Evolutionary conservation across 2,329 filamentous ascomycete genomes (phyloP).

Genomic region (Chaetomiaceae sp.): DNA sequence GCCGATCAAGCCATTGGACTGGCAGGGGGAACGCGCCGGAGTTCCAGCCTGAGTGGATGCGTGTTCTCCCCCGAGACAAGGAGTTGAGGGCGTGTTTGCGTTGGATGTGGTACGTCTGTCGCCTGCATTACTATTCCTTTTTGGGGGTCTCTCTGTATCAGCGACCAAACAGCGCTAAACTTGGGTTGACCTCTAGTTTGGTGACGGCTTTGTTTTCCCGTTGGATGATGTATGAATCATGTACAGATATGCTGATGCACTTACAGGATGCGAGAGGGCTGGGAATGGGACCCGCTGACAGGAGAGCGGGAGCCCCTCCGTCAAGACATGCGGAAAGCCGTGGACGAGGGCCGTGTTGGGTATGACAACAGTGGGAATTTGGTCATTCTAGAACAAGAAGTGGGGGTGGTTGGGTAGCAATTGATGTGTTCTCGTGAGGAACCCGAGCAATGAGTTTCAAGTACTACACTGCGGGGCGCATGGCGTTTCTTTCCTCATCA

Average conservation of each 20-base stretch:
- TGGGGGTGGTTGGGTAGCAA: neutral
- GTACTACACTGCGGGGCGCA: too few species aligned
- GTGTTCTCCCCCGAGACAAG: conserved; percentile 77
- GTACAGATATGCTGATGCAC: neutral
- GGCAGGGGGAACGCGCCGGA: conserved; percentile 47
- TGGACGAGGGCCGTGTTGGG: conserved; percentile 53
- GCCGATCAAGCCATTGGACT: conserved; percentile 61
- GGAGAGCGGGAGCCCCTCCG: conserved; percentile 56
- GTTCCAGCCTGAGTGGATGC: conserved; percentile 88
- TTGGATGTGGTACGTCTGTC: conserved; percentile 65
- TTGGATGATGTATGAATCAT: neutral
- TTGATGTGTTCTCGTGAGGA: neutral
- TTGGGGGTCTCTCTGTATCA: neutral
- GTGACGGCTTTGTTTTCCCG: too few species aligned
- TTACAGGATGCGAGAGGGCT: conserved; percentile 68
- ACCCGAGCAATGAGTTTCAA: neutral
- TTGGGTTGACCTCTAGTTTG: too few species aligned
- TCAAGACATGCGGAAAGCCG: conserved; percentile 51
- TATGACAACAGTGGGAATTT: conserved; percentile 50
- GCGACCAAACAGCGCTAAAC: too few species aligned
- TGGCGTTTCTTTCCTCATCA: too few species aligned
- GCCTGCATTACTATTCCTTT: neutral
- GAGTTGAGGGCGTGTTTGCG: conserved; percentile 80
- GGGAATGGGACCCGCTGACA: conserved; percentile 71
- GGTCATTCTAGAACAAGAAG: conserved; percentile 35